Evolutionary conservation across 2,329 filamentous ascomycete genomes (phyloP), one percentile per base, ranked within the genome.

Genomic region (Ploettnerulaceae sp.): DNA sequence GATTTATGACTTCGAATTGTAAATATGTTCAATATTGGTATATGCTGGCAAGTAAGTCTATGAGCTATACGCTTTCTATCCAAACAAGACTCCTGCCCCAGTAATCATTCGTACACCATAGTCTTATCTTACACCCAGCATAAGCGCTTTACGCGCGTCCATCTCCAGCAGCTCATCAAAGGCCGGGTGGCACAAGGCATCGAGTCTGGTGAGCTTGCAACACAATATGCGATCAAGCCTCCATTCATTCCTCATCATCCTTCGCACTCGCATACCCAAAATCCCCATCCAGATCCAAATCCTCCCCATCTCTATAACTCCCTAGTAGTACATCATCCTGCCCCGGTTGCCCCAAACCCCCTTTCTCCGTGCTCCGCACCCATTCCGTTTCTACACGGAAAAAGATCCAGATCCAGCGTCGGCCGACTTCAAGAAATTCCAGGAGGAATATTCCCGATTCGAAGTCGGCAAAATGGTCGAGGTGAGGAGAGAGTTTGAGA

Each of bases 391-490:
- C 93, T 31, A 95, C 83, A 7, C 93, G 79, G 68, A 97, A 88
- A 68, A 96, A 97, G 47, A 96, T 89, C 93, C 93, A 98, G 51
- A 97, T 77, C 89, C 91, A 97, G 47, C 93, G 77, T 37, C 93
- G 77, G 35, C 88, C 74, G 14, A 97, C 86, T 69, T 98, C 93
- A 8, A 95, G 71, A 34, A 87, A 75, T 71, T 96, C 85, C 60
- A 97, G 79, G 20, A 91, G 60, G 63, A 96, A 98, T 34, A 97
- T 86, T 6, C 88, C 88, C 45, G 82, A 83, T 69, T 97, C 93
- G 41, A 89, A 79, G 64, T 95, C 89, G 57, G 86, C 84, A 47
- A 95, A 82, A 64, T 86, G 86, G 63, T 90, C 84, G 47, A 96
- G 70, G 64, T 86, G 84, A 22, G 87, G 81, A 55, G 83, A 86